Evolutionary conservation across 495 filamentous ascomycete genomes (phyloP).

Genomic region (Tricharina praecox): DNA sequence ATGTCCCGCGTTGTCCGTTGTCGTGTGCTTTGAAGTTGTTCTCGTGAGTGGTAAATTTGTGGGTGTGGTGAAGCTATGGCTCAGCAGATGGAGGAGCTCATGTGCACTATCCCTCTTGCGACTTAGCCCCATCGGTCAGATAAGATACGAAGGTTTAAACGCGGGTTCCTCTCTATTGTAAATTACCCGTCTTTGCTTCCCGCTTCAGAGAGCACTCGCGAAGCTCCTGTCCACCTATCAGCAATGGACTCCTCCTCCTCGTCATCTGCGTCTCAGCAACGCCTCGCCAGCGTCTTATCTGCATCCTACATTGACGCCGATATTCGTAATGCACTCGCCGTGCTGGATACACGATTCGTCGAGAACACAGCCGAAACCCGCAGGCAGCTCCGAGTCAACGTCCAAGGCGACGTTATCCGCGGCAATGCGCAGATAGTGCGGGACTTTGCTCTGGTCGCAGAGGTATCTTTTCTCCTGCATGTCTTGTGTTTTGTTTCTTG

Average conservation of each 20-base stretch:
- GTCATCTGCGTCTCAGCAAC: conserved; percentile 39
- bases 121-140: too few relatives aligned
- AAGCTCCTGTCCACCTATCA: too few relatives aligned
- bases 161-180: too few relatives aligned
- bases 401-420: conserved; percentile 83
- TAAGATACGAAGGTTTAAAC: too few relatives aligned
- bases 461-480: conserved; percentile 37
- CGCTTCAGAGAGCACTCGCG: too few relatives aligned
- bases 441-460: conserved; percentile 81
- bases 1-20: too few relatives aligned
- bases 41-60: too few relatives aligned
- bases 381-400: conserved; percentile 61
- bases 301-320: conserved; percentile 85
- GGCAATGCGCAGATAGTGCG: conserved; percentile 81
- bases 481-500: neutral
- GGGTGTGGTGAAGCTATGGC: too few relatives aligned
- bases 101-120: too few relatives aligned
- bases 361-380: conserved; percentile 66
- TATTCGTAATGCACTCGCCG: conserved; percentile 66
- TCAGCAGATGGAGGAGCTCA: too few relatives aligned
- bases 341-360: conserved; percentile 53
- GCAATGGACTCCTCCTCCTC: conserved; percentile 28
- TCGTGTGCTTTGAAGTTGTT: too few relatives aligned
- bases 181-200: too few relatives aligned
- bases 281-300: conserved; percentile 71